phyloP scores from a whole-genome alignment of 129 eudicot species.

The Escallonia rubra region DNA sequence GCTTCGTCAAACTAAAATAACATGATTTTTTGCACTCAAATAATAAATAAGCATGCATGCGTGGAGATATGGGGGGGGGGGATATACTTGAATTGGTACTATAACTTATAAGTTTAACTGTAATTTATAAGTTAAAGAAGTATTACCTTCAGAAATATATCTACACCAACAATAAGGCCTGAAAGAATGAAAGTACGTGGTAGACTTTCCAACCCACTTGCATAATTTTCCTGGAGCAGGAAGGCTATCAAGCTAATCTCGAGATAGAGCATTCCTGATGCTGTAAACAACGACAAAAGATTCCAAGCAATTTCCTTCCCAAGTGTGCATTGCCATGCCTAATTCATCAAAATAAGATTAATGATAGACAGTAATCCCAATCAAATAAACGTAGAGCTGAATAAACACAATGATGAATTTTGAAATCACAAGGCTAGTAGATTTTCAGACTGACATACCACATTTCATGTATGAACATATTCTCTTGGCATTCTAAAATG shows the following conservation, averaged over 20 bases:
- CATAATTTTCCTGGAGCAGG: slow-evolving; percentile 68
- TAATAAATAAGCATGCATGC: background rate
- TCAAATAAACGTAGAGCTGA: background rate
- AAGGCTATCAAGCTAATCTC: slow-evolving; percentile 76
- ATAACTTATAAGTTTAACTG: no score
- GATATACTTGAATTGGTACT: no score
- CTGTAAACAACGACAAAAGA: slow-evolving; percentile 57
- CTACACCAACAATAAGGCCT: slow-evolving; percentile 60
- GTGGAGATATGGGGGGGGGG: no score
- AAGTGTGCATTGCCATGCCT: slow-evolving; percentile 75
- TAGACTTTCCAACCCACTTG: slow-evolving; percentile 66
- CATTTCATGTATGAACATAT: background rate
- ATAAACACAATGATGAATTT: background rate
- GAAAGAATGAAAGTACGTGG: slow-evolving; percentile 68
- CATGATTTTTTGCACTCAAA: background rate
- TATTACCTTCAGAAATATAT: slow-evolving; percentile 63
- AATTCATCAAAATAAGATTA: slow-evolving; percentile 12
- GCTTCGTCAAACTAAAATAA: background rate
- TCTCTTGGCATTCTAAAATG: background rate
- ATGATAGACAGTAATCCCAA: slow-evolving; percentile 1
- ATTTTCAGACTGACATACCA: background rate
- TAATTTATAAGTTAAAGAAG: slow-evolving; percentile 5
- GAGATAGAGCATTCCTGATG: slow-evolving; percentile 59
- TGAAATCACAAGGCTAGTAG: no score
- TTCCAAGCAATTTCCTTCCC: slow-evolving; percentile 62